Evolutionary conservation across 2,329 filamentous ascomycete genomes (phyloP).

Genomic region (Escovopsis weberi): DNA sequence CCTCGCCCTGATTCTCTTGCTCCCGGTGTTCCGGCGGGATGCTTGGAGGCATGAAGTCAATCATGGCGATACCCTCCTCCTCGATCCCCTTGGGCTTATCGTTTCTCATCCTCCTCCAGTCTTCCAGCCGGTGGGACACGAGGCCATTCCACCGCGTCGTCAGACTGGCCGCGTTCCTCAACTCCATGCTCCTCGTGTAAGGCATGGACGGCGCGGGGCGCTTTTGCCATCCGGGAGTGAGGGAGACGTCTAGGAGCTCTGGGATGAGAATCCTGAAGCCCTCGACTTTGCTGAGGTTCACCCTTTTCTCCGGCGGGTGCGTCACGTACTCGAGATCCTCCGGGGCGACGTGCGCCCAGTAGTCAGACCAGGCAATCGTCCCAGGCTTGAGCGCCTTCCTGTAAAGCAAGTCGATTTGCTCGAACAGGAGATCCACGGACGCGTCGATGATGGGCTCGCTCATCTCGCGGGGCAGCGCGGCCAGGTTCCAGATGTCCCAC

Average conservation of each 20-base stretch:
- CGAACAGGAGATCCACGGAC: constrained; percentile 26
- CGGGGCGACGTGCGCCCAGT: constrained; percentile 18
- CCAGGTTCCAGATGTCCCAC: constrained; percentile 40
- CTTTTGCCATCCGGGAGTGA: constrained; percentile 37
- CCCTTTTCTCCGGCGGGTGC: constrained; percentile 9
- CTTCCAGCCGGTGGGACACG: constrained; percentile 23
- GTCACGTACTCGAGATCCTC: constrained; percentile 14
- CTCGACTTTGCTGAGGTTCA: constrained; percentile 18
- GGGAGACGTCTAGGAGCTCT: constrained; percentile 35
- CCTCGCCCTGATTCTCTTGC: constrained; percentile 2
- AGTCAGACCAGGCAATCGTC: constrained; percentile 32
- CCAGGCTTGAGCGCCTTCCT: constrained; percentile 23
- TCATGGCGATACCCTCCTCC: constrained; percentile 8
- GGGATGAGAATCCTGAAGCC: constrained; percentile 38
- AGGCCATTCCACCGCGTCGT: constrained; percentile 35
- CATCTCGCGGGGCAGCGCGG: constrained; percentile 27
- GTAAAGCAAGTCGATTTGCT: constrained; percentile 33
- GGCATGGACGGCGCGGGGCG: constrained; percentile 28
- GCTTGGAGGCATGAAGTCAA: constrained; percentile 8
- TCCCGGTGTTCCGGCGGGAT: constrained; percentile 5
- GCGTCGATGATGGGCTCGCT: constrained; percentile 23
- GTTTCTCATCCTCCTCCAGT: constrained; percentile 30
- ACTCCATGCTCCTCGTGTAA: constrained; percentile 34
- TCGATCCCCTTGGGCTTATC: constrained; percentile 24
- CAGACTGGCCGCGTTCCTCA: constrained; percentile 38